Conservation (phyloP, 768 basidiomycete species). For the Mycena filopes region DNA sequence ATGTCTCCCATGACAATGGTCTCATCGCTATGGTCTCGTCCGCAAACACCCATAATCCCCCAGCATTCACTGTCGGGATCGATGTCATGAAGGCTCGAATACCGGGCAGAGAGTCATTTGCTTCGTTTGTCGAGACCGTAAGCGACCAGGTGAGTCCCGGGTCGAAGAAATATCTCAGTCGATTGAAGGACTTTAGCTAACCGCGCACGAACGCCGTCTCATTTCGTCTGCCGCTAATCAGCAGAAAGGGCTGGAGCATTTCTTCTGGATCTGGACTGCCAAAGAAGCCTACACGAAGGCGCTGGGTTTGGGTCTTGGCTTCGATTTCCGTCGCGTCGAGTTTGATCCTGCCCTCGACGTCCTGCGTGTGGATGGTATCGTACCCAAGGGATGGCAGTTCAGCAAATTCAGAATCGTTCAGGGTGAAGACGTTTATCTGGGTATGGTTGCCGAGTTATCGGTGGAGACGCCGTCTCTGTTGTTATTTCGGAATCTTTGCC, state of each 20-base stretch:
- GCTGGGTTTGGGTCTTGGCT: constrained; percentile 83
- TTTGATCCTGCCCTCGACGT: constrained; percentile 64
- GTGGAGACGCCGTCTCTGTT: constrained; percentile 47
- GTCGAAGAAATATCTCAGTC: background rate
- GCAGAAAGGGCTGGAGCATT: constrained; percentile 64
- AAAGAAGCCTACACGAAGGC: constrained; percentile 95
- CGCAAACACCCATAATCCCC: constrained; percentile 51
- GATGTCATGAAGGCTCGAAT: constrained; percentile 85
- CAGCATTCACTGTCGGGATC: constrained; percentile 74
- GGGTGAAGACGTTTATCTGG: constrained; percentile 66
- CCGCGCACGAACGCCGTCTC: constrained; percentile 52
- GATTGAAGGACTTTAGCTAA: constrained; percentile 48
- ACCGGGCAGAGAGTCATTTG: constrained; percentile 66
- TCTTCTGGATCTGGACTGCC: constrained; percentile 90
- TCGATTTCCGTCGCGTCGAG: constrained; percentile 82
- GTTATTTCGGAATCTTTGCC: constrained; percentile 45
- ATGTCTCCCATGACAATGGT: constrained; percentile 84
- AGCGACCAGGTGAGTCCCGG: constrained; percentile 66
- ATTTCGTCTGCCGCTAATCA: constrained; percentile 53
- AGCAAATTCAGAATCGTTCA: constrained; percentile 65
- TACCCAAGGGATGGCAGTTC: constrained; percentile 75
- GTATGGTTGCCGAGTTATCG: constrained; percentile 72
- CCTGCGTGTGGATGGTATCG: constrained; percentile 68
- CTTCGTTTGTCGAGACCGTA: constrained; percentile 70
- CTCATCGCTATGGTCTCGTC: constrained; percentile 77